Conservation (phyloP, 1,139 yeast species). For the Candida tropicalis region DNA sequence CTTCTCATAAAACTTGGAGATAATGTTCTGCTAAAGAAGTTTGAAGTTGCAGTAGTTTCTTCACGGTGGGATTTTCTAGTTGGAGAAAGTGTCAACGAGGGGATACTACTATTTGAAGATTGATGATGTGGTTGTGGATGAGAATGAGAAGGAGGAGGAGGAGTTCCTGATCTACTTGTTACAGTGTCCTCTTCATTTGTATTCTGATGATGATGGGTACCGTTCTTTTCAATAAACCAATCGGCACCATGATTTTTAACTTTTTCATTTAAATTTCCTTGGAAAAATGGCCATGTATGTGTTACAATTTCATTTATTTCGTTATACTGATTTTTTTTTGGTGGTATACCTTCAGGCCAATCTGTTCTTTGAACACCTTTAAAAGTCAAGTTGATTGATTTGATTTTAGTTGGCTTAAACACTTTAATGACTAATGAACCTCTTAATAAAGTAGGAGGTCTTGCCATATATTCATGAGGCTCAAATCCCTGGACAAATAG, state of each 20-base stretch:
- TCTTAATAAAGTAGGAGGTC: constrained; percentile 82
- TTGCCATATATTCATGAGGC: constrained; percentile 59
- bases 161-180: constrained; percentile 22
- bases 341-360: constrained; percentile 99
- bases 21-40: constrained; percentile 31
- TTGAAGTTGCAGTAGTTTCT: constrained; percentile 10
- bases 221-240: constrained; percentile 40
- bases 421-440: constrained; percentile 79
- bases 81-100: constrained; percentile 4
- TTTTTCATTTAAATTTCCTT: constrained; percentile 21
- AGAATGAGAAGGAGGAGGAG: constrained; percentile 23
- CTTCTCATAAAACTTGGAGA: constrained; percentile 41
- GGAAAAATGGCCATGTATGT: constrained; percentile 93
- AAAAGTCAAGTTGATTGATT: constrained; percentile 65
- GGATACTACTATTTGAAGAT: not conserved
- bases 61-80: constrained; percentile 7
- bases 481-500: constrained; percentile 84
- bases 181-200: constrained; percentile 38
- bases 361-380: constrained; percentile 82
- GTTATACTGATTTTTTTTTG: constrained; percentile 65
- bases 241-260: constrained; percentile 59
- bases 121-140: not conserved
- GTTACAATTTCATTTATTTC: constrained; percentile 70
- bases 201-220: constrained; percentile 10
- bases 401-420: constrained; percentile 74